Evolutionary conservation across 1,284 basidiomycete genomes (phyloP), one percentile per base, ranked within the genome.

Genomic region (Agroathelia rolfsii): DNA sequence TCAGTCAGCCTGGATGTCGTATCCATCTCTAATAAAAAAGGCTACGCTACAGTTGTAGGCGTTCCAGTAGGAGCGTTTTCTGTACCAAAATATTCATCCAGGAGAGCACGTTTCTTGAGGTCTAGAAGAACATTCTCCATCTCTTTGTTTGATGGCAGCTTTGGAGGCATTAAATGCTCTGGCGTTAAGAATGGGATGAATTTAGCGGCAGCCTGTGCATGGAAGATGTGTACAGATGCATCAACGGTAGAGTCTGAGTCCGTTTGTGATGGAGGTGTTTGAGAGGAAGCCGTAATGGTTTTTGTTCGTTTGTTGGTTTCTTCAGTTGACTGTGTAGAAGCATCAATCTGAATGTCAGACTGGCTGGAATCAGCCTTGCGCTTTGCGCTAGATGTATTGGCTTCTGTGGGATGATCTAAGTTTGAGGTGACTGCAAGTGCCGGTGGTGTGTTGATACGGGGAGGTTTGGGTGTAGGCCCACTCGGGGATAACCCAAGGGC

Each of bases 51-150:
- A n/a, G n/a, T n/a, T n/a, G n/a, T n/a, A n/a, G n/a, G n/a, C n/a
- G n/a, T n/a, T n/a, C n/a, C n/a, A n/a, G n/a, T n/a, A n/a, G n/a
- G n/a, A n/a, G n/a, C n/a, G n/a, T n/a, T n/a, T n/a, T n/a, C n/a
- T n/a, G n/a, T n/a, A n/a, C 70, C 72, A 41, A 74, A 69, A 52
- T 83, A 84, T 60, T 94, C 87, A 42, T 87, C 81, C 36, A 92
- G 72, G 32, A 95, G 55, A 11, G 81, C 80, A 53, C 76, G 68
- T 62, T 95, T 95, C 51, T 85, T 66, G 43, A 89, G 61, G 24
- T 70, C 72, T 36, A 96, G 66, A 35, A 96, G 54, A 14, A 83
- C 72, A 19, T 59, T 56, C 50, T 90, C 87, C 74, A 90, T 82
- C 58, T 93, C 85, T 33, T 76, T 71, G 30, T 69, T 63, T 1